A percentile compares a stretch with the other conserved stretches of the same genome.
Conservation (phyloP, 2,329 filamentous ascomycete species). For the Microdochium paspali region DNA sequence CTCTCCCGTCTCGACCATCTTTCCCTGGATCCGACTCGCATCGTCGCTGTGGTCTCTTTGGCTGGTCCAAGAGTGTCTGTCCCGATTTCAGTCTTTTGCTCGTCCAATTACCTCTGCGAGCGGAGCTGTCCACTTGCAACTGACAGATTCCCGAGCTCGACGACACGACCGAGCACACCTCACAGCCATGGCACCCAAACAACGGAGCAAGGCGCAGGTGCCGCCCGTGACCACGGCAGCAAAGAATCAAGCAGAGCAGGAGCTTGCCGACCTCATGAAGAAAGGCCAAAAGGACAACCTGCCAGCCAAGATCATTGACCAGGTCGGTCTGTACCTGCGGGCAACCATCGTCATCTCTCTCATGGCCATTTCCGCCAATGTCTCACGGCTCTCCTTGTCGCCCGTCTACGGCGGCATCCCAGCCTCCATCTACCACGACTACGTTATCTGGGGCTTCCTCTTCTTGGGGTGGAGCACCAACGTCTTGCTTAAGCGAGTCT, state of each 20-base stretch:
- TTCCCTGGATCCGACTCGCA: background rate
- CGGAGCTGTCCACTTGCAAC: too few species aligned
- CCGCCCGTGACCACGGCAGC: conserved; percentile 41
- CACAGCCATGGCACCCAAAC: background rate
- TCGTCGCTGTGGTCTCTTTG: background rate
- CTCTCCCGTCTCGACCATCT: background rate
- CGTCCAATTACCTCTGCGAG: too few species aligned
- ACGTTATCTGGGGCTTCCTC: conserved; percentile 54
- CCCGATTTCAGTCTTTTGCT: background rate
- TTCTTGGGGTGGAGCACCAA: conserved; percentile 67
- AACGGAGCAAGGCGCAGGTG: conserved; percentile 10
- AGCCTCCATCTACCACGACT: conserved; percentile 60
- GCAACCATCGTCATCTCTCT: conserved; percentile 39
- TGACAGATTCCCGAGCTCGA: background rate
- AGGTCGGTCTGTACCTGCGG: conserved; percentile 30
- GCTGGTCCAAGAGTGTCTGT: background rate
- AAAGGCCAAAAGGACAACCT: conserved; percentile 19
- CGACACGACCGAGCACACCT: background rate
- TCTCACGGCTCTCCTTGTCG: conserved; percentile 68
- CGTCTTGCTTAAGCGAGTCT: conserved; percentile 37
- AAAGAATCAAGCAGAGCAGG: conserved; percentile 39
- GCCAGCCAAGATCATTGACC: conserved; percentile 22
- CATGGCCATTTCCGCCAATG: conserved; percentile 55
- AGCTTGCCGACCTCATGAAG: conserved; percentile 27
- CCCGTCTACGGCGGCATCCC: conserved; percentile 86